Percentiles rank a stretch among this genome's conserved stretches.
Conservation (phyloP, 768 basidiomycete species). For the Tylopilus sp. region DNA sequence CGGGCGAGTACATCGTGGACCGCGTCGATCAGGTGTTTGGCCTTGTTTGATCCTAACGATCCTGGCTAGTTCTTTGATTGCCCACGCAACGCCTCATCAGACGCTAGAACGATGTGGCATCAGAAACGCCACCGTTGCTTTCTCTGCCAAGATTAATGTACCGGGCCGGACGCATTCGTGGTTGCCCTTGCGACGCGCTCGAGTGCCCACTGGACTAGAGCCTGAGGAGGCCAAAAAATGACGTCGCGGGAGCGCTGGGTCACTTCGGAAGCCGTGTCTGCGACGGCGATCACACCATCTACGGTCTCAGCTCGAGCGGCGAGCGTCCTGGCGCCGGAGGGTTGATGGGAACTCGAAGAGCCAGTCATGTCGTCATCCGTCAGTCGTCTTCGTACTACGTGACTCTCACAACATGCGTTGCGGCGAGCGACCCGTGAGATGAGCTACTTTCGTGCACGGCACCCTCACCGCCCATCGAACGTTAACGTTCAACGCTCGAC, state of each 20-base stretch:
- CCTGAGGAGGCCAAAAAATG: too few species aligned
- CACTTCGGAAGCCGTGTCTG: constrained; percentile 1
- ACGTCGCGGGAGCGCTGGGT: constrained; percentile 1
- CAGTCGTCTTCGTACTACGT: background rate
- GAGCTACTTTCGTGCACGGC: too few species aligned
- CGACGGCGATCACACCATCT: constrained; percentile 7
- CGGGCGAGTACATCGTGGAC: constrained; percentile 35
- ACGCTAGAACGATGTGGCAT: too few species aligned
- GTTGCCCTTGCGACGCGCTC: background rate
- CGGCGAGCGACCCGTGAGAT: too few species aligned
- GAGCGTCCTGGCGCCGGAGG: background rate
- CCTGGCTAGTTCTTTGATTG: background rate
- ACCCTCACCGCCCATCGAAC: constrained; percentile 8
- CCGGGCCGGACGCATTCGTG: background rate
- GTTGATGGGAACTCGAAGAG: background rate
- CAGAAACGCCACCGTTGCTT: background rate
- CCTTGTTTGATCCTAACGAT: constrained; percentile 10
- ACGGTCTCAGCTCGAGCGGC: constrained; percentile 1
- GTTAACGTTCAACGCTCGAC: background rate
- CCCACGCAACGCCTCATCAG: constrained; percentile 1
- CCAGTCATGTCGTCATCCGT: background rate
- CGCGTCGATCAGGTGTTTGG: constrained; percentile 19
- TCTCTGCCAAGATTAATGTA: constrained; percentile 1
- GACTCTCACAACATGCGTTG: constrained; percentile 1
- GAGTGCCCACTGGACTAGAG: too few species aligned